Conservation (phyloP, 2,329 filamentous ascomycete species). For the Fusarium albosuccineum region DNA sequence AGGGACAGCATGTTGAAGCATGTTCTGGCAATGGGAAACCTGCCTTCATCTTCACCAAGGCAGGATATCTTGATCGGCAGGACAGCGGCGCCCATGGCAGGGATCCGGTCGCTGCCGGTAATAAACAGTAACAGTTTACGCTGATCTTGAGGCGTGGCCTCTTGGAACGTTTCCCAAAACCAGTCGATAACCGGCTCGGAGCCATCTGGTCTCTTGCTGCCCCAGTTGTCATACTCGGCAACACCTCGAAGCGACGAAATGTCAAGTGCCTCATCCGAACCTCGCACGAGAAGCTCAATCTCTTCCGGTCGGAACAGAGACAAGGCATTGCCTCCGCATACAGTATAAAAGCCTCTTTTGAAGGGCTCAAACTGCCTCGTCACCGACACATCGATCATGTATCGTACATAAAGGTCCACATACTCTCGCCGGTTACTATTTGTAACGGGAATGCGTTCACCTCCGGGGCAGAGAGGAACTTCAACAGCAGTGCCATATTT, state of each 20-base stretch:
- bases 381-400: constrained; percentile 83
- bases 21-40: constrained; percentile 88
- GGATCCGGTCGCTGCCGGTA: constrained; percentile 90
- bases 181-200: constrained; percentile 78
- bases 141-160: constrained; percentile 75
- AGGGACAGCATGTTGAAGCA: constrained; percentile 90
- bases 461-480: constrained; percentile 79
- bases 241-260: constrained; percentile 81
- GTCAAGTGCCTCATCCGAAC: constrained; percentile 86
- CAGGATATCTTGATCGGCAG: constrained; percentile 82
- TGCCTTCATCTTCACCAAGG: constrained; percentile 77
- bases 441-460: constrained; percentile 82
- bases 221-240: constrained; percentile 87
- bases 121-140: constrained; percentile 86
- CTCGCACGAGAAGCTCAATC: constrained; percentile 87
- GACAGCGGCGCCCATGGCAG: constrained; percentile 86
- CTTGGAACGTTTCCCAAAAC: constrained; percentile 89
- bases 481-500: constrained; percentile 77
- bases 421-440: constrained; percentile 87
- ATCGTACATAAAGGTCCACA: constrained; percentile 85
- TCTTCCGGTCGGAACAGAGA: constrained; percentile 91
- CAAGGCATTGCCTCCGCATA: constrained; percentile 89
- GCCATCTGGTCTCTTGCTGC: constrained; percentile 65
- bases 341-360: constrained; percentile 92
- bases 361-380: constrained; percentile 91